Evolutionary conservation across 2,329 filamentous ascomycete genomes (phyloP).

Genomic region (Ascochyta fabae): DNA sequence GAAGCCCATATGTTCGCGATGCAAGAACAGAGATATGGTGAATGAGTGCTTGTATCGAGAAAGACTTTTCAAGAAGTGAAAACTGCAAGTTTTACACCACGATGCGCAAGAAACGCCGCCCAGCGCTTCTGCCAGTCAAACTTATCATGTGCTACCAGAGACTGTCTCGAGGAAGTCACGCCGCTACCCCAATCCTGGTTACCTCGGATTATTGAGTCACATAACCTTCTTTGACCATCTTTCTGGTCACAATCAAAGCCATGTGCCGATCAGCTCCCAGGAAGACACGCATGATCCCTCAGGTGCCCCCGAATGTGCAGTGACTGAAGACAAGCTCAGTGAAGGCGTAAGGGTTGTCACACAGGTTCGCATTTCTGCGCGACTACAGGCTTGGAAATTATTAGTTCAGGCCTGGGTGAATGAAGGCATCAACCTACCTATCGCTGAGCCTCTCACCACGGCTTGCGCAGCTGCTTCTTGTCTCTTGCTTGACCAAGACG

Average conservation of each 20-base stretch:
- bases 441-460: neutral
- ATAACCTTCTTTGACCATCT: constrained; percentile 43
- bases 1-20: constrained; percentile 2
- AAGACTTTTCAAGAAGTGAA: constrained; percentile 3
- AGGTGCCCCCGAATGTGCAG: neutral
- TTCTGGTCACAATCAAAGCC: constrained; percentile 9
- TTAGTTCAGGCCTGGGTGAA: neutral
- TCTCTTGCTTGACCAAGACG: neutral
- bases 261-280: neutral
- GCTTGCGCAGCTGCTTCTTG: neutral
- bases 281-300: neutral
- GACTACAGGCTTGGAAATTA: neutral
- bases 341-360: neutral
- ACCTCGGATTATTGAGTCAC: constrained; percentile 41
- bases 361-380: neutral
- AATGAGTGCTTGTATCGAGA: neutral
- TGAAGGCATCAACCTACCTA: constrained; percentile 1
- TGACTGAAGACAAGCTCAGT: neutral
- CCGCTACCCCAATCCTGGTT: constrained; percentile 41
- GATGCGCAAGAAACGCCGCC: neutral
- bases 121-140: neutral
- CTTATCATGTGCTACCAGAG: neutral
- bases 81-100: neutral
- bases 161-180: neutral
- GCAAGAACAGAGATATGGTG: neutral